Percentiles rank a stretch among this genome's conserved stretches.
These are phyloP conservation scores for Candida silvicultrix DNA, from an alignment of 805 yeast genomes.

Conservation along the genomic window DNA sequence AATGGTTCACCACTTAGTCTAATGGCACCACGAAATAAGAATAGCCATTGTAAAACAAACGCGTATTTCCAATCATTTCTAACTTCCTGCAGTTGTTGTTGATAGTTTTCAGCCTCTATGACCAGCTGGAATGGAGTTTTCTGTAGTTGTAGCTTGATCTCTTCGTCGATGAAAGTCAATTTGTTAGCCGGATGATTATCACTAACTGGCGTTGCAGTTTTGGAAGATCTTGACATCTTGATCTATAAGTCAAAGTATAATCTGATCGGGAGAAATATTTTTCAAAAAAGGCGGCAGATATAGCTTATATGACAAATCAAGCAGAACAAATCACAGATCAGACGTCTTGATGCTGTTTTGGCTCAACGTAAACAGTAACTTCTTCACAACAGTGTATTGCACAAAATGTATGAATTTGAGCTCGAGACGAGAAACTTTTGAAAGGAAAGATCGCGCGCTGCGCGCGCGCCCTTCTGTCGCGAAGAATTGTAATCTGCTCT, in stretches of 20 bases:
- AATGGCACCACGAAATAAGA: conserved; percentile 43
- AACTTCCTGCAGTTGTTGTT: conserved; percentile 22
- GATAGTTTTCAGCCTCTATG: conserved; percentile 32
- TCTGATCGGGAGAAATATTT: too few species aligned
- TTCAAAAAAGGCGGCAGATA: too few species aligned
- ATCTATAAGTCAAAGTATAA: not conserved
- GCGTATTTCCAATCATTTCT: conserved; percentile 33
- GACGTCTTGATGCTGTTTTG: too few species aligned
- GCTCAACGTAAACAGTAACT: too few species aligned
- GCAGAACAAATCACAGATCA: too few species aligned
- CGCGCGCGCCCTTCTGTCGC: too few species aligned
- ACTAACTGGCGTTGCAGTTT: conserved; percentile 13
- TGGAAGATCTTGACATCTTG: conserved; percentile 16
- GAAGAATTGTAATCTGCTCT: too few species aligned
- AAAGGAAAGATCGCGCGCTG: too few species aligned
- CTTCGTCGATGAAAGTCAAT: conserved; percentile 23
- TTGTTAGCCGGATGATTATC: conserved; percentile 23
- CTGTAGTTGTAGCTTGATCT: conserved; percentile 27
- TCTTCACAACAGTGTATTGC: too few species aligned
- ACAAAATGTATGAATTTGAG: too few species aligned
- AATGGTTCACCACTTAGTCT: conserved; percentile 45
- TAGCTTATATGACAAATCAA: too few species aligned
- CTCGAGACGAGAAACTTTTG: too few species aligned
- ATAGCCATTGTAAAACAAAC: conserved; percentile 49
- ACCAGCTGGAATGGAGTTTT: conserved; percentile 33